Conservation (phyloP, 129 eudicot genomes). For the Arctium minus region DNA sequence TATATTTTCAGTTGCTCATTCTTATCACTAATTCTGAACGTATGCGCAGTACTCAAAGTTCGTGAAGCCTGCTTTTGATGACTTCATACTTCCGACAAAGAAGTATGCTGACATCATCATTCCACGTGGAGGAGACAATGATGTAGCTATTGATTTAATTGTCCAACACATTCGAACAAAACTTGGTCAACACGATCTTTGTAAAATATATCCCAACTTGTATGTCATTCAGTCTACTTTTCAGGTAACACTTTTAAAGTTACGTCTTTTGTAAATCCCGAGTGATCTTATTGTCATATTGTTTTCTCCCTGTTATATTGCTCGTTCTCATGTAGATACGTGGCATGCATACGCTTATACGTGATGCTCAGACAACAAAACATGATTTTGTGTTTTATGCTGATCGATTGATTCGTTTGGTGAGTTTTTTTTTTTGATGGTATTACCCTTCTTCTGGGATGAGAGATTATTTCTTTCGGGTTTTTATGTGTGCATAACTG, state of each 20-base stretch:
- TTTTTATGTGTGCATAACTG: not conserved
- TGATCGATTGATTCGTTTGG: slow-evolving; percentile 84
- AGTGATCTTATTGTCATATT: slow-evolving; percentile 6
- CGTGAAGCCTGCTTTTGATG: slow-evolving; percentile 89
- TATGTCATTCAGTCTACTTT: slow-evolving; percentile 80
- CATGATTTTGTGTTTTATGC: slow-evolving; percentile 85
- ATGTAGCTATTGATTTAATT: slow-evolving; percentile 82
- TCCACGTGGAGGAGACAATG: slow-evolving; percentile 90
- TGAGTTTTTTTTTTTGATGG: slow-evolving; percentile 24
- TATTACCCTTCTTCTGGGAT: not conserved
- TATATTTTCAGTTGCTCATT: too few relatives aligned
- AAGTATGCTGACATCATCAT: slow-evolving; percentile 86
- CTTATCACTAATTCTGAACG: not conserved
- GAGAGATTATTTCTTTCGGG: not conserved
- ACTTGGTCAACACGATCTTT: slow-evolving; percentile 90
- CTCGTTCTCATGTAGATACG: slow-evolving; percentile 56
- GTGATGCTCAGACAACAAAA: slow-evolving; percentile 72
- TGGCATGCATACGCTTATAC: slow-evolving; percentile 90
- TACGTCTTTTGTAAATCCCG: slow-evolving; percentile 5
- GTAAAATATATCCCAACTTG: slow-evolving; percentile 80
- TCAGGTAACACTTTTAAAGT: slow-evolving; percentile 44
- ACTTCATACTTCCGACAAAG: slow-evolving; percentile 87
- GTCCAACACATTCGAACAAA: slow-evolving; percentile 91
- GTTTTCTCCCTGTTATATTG: not conserved
- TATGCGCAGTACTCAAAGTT: slow-evolving; percentile 75